These are phyloP conservation scores for Ophiobolus disseminans DNA, from an alignment of 2,329 filamentous ascomycete genomes.

Conservation along the genomic window DNA sequence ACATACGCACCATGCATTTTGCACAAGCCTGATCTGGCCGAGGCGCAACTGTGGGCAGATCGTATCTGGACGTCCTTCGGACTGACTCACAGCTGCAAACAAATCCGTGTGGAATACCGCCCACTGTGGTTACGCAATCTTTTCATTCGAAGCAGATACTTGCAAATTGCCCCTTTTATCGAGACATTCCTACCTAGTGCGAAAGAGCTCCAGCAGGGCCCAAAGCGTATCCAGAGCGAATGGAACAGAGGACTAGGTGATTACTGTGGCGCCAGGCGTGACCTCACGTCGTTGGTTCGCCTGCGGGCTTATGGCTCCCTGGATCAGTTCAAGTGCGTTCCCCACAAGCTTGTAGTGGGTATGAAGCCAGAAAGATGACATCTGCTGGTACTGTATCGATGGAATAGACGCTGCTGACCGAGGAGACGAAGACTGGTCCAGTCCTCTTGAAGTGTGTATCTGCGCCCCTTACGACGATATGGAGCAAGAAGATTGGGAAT, in stretches of 20 bases:
- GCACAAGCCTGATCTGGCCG: background rate
- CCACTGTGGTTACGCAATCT: constrained; percentile 11
- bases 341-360: background rate
- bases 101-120: constrained; percentile 12
- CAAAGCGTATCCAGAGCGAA: background rate
- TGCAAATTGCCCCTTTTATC: background rate
- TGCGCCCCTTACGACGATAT: background rate
- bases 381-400: background rate
- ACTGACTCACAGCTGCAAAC: constrained; percentile 10
- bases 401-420: background rate
- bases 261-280: background rate
- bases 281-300: background rate
- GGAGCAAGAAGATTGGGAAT: background rate
- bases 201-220: background rate
- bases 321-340: background rate
- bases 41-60: background rate
- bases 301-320: background rate
- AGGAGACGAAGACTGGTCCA: background rate
- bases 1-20: background rate
- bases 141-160: background rate
- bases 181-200: background rate
- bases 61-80: constrained; percentile 1
- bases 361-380: background rate
- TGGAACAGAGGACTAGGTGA: background rate
- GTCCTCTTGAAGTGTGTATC: background rate